Evolutionary conservation across 371 early-diverging fungal genomes (phyloP), one percentile per base, ranked within the genome.

Genomic region (Apophysomyces trapeziformis): DNA sequence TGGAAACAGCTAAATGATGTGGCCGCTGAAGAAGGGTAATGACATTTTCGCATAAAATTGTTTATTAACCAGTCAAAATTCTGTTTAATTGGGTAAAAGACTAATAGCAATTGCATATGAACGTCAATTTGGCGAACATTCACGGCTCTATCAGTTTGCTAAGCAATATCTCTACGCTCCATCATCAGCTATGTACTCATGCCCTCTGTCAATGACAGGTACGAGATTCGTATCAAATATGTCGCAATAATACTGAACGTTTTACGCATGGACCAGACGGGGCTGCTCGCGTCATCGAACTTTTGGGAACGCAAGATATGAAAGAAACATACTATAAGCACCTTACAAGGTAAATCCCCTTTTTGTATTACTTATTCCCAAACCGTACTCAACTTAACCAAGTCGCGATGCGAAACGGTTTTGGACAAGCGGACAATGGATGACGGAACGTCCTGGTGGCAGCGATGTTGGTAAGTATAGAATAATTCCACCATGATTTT

Each of bases 381-480:
- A 5, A 59, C 12, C 47, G 36, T 13, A 0, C 38, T 16, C 18
- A 1, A 7, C 50, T 38, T 37, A 26, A 2, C 13, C 2, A 62
- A 72, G 84, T 38, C 86, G 90, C 9, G 87, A 89, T 64, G 89
- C 90, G 7, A 66, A 62, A 5, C 8, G 38, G 32, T 86, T 87
- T 58, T 85, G 86, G 79, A 89, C 88, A 8, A 84, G 84, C 58
- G 90, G 90, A 5, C 92, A 92, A 66, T 90, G 90, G 90, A 92
- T 90, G 92, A 92, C 90, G 0, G 92, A 92, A 64, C 76, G 90
- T 7, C 87, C 89, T 6, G 90, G 90, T 45, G 90, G 92, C 37
- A 81, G 82, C 26, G 87, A 89, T 65, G 85, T 90, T 7, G 78
- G 77, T 60, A 67, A 58, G 58, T 37, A 0, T 41, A 35, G 13